Base-by-base conservation (phyloP, 257 asterid genomes). In the Nicotiana otophora region DNA sequence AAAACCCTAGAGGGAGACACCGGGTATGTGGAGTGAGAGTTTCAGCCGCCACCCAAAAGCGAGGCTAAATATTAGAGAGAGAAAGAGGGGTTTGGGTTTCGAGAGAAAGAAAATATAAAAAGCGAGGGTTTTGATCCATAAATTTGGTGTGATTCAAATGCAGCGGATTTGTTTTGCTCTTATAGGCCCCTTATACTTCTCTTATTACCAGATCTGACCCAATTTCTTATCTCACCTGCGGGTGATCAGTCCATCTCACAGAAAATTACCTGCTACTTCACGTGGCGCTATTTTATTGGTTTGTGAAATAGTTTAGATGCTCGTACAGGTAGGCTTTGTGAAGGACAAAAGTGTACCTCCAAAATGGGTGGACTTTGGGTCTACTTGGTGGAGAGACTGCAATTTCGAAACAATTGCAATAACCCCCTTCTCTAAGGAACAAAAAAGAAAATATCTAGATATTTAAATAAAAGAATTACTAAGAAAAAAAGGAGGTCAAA, bases 21-120 rank as follows among this genome's bases (percentile, higher is more conserved):
- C 80, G 66, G 84, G 84, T 55, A 58, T 66, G 48, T 7, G 11
- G n/a, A 30, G 86, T 15, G 84, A 82, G 68, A 5, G 77, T 65
- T 75, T 70, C 87, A 84, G 95, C 91, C 93, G 91, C 94, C 92
- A 82, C 89, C n/a, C 6, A 69, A 57, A 34, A 19, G 30, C 23
- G 31, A 48, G 51, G 12, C 26, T 5, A 55, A 31, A 23, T 17
- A 31, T n/a, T 20, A 78, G 33, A 58, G 82, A 58, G 57, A 68
- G 80, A 55, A 12, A 63, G 36, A 39, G 83, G 87, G 91, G 88
- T 85, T 89, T 80, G 85, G 89, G 88, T 87, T 85, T 87, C 84
- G 89, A 81, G 89, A 85, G 89, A 82, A 60, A 82, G 66, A 82
- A 60, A 42, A 48, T 23, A 23, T 16, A 26, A 30, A 42, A 10